Base-by-base conservation (phyloP, 1,284 basidiomycete genomes). In the Pseudozyma pruni region DNA sequence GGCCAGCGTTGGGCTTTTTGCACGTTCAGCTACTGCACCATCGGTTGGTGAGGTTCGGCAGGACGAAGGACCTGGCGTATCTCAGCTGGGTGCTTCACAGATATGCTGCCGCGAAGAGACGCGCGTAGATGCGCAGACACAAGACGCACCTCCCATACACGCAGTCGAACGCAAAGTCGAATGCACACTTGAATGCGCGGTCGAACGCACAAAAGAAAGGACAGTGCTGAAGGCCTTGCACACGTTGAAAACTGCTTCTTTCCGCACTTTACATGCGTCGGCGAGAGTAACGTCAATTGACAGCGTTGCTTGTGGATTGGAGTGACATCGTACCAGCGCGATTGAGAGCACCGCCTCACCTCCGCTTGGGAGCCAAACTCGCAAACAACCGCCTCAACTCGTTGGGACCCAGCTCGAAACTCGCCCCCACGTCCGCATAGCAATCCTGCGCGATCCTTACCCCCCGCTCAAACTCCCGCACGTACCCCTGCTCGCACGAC, bases 1-100 rank as follows among this genome's bases (percentile, higher is more conserved):
- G 7, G 0, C 76, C 76, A 1, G 43, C 27, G 4, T 49, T 79
- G 23, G 44, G 32, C 1, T 79, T 79, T 25, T 22, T 60, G 11
- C 75, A 79, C 33, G 46, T 76, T 8, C 63, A 79, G 43, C 44
- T 79, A 3, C 49, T 79, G 16, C 76, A 79, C 43, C 78, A 79
- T 53, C 54, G 76, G 0, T 46, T 77, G 31, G 71, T 79, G 2
- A 43, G 64, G 16, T 62, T 59, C 20, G 49, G 39, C 0, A 31
- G 55, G 11, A 34, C 19, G 4, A 53, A 61, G 16, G 62, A 66
- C 13, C 20, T 71, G 4, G 61, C 58, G 0, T 66, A 41, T 32
- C 25, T 66, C 29, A 57, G 55, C 33, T 71, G 68, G 68, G 20
- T 66, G 20, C 25, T 66, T 9, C 53, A 63, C n/a, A 17, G 56